Base-by-base conservation (phyloP, 2,329 filamentous ascomycete genomes). In the Hypocreales sp. region DNA sequence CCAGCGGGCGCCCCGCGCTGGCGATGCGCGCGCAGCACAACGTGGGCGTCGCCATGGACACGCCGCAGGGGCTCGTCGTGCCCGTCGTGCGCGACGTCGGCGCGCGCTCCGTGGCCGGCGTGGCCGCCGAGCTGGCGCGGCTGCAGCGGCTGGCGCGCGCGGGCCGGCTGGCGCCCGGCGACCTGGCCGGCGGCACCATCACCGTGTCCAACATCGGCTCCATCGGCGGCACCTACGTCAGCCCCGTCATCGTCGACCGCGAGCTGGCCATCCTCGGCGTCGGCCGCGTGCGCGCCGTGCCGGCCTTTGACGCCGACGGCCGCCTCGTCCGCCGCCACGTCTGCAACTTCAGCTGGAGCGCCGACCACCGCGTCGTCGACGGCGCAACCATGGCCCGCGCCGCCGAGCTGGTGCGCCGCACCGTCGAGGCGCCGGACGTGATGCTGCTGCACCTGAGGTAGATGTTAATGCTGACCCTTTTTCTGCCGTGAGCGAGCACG, bases 151-250 rank as follows among this genome's bases (percentile, higher is more conserved):
- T 83, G 8, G 87, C 83, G 2, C 60, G 66, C 10, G 61, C 67
- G n/a, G 82, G 83, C 18, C 82, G 79, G 50, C 66, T 98, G 5
- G 61, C 71, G 2, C 67, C 74, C 3, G 61, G 67, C 12, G 86
- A 98, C 51, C 64, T 98, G 36, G 67, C 64, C 20, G 84, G 84
- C 28, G 84, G 84, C 11, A 95, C 90, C 2, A 87, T 98, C 44
- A 94, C 90, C 0, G 73, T 98, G 26, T 93, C 84, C 41, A 98
- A 98, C 50, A 93, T 98, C 40, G 90, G 90, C 24, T 92, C 75
- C 41, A 83, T 98, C 24, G 90, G 90, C 29, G 90, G 90, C 16
- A 90, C 81, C 1, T 92, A 92, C 41, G 74, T 95, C 25, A 76
- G 79, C 17, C 90, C 90, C 2, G 80, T 98, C 26, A 82, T 98